Base-by-base conservation (phyloP, 1,139 yeast genomes). In the Saccharomyces pastorianus region DNA sequence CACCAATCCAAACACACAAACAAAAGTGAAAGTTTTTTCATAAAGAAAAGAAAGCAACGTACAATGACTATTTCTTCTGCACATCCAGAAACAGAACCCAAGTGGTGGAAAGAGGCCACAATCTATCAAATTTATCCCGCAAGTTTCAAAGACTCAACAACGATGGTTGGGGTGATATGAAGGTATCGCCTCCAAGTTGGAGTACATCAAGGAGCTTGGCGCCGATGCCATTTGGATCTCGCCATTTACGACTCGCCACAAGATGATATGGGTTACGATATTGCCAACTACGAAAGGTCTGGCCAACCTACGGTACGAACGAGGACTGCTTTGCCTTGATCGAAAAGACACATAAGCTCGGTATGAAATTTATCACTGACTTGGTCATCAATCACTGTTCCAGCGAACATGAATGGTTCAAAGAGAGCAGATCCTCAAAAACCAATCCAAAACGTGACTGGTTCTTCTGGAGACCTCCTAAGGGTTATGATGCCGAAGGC, bases 201-300 rank as follows among this genome's bases (percentile, higher is more conserved):
- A 79, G 67, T 79, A 81, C 64, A 66, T 81, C 63, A 75, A 78
- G 62, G 68, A 69, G 23, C 71, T 81, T 49, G 85, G 85, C 1
- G 73, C 73, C 25, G 83, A 79, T 57, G 73, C 79, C 34, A 70
- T 81, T 46, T 81, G 85, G 85, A 68, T 81, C 56, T 77, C 79
- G 29, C 85, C 85, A 42, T 78, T 73, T 80, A 74, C 67, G 81
- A 78, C 58, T 78, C 83, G 2, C 85, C 85, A 3, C 81, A 78
- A 62, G 79, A 77, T 48, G 85, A 81, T 62, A 81, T 81, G 85
- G 85, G 85, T 2, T 81, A 81, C 64, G 85, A 81, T 62, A 79
- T 81, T 59, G 70, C 79, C 41, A 77, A 81, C 67, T 81, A 81
- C 65, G 74, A 62, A 73, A 68, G 14, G 74, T 81, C 42, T 76